Evolutionary conservation across 2,329 filamentous ascomycete species (phyloP).

Genomic region (Rhinocladiella similis): DNA sequence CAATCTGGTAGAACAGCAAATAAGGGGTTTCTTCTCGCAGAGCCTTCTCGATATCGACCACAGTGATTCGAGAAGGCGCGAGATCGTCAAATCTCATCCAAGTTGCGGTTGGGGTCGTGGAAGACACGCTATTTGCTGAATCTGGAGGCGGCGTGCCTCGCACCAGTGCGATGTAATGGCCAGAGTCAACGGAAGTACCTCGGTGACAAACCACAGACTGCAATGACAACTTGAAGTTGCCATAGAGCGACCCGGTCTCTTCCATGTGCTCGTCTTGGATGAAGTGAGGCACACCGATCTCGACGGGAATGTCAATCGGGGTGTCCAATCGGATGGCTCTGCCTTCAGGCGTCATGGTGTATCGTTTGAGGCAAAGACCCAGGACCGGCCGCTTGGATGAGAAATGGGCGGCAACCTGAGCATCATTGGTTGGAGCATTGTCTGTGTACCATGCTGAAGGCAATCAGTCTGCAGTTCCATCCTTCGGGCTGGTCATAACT

Average conservation of each 20-base stretch:
- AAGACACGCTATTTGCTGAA: slow-evolving; percentile 31
- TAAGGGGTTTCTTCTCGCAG: slow-evolving; percentile 89
- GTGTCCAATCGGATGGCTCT: slow-evolving; percentile 72
- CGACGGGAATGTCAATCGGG: slow-evolving; percentile 86
- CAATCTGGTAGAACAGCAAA: slow-evolving; percentile 90
- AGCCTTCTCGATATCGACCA: slow-evolving; percentile 75
- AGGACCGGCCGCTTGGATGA: slow-evolving; percentile 78
- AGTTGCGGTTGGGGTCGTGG: slow-evolving; percentile 64
- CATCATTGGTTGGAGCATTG: slow-evolving; percentile 63
- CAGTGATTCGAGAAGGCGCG: slow-evolving; percentile 66
- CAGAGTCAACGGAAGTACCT: slow-evolving; percentile 79
- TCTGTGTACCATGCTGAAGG: slow-evolving; percentile 79
- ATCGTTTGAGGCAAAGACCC: slow-evolving; percentile 90
- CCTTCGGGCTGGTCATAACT: slow-evolving; percentile 37
- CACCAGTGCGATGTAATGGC: slow-evolving; percentile 87
- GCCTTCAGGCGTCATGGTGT: slow-evolving; percentile 71
- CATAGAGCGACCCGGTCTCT: slow-evolving; percentile 67
- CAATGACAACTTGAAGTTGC: slow-evolving; percentile 90
- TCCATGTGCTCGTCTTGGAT: slow-evolving; percentile 75
- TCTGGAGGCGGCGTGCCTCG: slow-evolving; percentile 61
- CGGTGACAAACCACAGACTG: slow-evolving; percentile 93
- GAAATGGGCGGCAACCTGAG: slow-evolving; percentile 86
- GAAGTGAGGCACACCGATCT: slow-evolving; percentile 81
- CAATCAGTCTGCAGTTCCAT: slow-evolving; percentile 40
- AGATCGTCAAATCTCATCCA: slow-evolving; percentile 96